Conservation (phyloP, 202 grass and related monocot genomes). For the Schoenoplectus triqueter region DNA sequence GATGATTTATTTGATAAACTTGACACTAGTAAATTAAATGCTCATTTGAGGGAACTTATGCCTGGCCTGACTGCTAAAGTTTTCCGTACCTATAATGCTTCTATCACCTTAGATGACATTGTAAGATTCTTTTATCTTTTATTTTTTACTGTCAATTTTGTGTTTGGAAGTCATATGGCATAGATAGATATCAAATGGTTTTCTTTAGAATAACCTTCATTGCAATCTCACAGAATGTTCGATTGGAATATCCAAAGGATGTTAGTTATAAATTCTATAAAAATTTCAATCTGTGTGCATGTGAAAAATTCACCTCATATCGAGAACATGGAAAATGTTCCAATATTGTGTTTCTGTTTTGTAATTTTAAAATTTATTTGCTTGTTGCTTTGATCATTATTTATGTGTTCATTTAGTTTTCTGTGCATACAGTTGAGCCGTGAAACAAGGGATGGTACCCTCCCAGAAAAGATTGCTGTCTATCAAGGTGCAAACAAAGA, state of each 20-base stretch:
- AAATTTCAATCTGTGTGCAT: too few relatives aligned
- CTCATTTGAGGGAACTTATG: constrained; percentile 91
- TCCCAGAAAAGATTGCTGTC: constrained; percentile 83
- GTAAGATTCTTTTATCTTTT: constrained; percentile 51
- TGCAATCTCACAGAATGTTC: too few relatives aligned
- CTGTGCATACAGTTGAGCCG: constrained; percentile 62
- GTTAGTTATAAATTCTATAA: too few relatives aligned
- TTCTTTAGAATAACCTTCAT: constrained; percentile 5
- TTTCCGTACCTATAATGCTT: constrained; percentile 99
- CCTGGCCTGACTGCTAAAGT: constrained; percentile 98
- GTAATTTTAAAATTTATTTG: neutral
- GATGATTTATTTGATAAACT: constrained; percentile 68
- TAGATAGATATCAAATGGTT: constrained; percentile 9
- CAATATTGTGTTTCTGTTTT: too few relatives aligned
- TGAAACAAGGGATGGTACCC: constrained; percentile 79
- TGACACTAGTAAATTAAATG: constrained; percentile 84
- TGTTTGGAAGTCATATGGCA: neutral
- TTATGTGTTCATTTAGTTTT: constrained; percentile 29
- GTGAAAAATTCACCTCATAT: too few relatives aligned
- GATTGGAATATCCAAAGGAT: too few relatives aligned
- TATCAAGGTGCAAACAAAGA: constrained; percentile 96
- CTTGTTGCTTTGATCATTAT: neutral
- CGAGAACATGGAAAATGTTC: too few relatives aligned
- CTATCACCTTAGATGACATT: constrained; percentile 92
- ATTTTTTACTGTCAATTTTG: constrained; percentile 2